Evolutionary conservation across 2,329 filamentous ascomycete genomes (phyloP), one percentile per base, ranked within the genome.

Genomic region (Pseudophaeomoniella oleicola): DNA sequence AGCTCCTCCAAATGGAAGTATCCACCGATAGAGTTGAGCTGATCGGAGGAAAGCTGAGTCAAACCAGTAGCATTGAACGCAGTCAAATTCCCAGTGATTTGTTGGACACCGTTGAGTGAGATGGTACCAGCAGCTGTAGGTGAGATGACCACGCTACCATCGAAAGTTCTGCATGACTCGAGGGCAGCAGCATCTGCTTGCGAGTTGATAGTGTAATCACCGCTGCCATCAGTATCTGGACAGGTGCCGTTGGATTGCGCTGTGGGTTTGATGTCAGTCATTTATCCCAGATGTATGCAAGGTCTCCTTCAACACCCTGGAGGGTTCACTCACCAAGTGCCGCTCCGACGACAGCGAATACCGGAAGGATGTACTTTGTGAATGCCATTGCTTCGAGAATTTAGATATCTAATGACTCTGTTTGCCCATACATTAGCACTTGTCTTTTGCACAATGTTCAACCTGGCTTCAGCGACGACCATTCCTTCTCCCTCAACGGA

Each of bases 1-100:
- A 85, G 66, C 46, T 74, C 74, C 47, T 71, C 63, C 44, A 96
- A 64, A 40, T 63, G 59, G 66, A 94, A 86, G n/a, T 56, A 59
- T 34, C 80, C 77, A 34, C 67, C 70, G 52, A 98, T 81, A 35
- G 63, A 62, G 45, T 62, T 54, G 44, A 96, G 67, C 38, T 69
- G 66, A 42, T 62, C 56, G 44, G 75, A 79, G 37, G 64, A 59
- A 42, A 94, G 59, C 39, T 65, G 68, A 50, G 72, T 73, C 42
- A 94, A 62, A 44, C 71, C 66, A 44, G 75, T 72, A 44, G 66
- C 71, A 50, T 64, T 63, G 38, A 58, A 55, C 49, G 60, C 62
- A 34, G 56, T 59, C 38, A 81, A 56, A 49, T 64, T 62, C 50
- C 72, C 72, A 12, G 60, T 63, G 60, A 84, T 80, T 41, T 61